These are phyloP conservation scores for Centaurea solstitialis DNA, from an alignment of 129 eudicot genomes.

Conservation along the genomic window DNA sequence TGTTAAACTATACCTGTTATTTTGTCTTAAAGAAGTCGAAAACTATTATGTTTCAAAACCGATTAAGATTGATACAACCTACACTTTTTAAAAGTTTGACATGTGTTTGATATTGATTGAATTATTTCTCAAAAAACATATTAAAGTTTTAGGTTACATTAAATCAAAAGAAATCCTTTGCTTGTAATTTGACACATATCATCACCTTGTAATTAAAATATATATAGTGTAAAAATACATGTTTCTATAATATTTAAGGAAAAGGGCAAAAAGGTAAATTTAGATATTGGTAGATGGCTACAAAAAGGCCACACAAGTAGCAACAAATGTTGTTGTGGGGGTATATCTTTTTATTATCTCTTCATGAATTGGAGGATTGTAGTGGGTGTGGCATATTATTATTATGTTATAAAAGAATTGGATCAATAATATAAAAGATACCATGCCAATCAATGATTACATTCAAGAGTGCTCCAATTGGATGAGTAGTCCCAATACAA, in stretches of 20 bases:
- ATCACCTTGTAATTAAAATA: not conserved
- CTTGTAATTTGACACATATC: not conserved
- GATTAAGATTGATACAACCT: not conserved
- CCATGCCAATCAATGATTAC: slow-evolving; percentile 31
- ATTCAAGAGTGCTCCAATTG: slow-evolving; percentile 20
- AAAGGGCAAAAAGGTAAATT: slow-evolving; percentile 5
- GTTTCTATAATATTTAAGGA: not conserved
- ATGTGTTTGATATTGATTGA: not conserved
- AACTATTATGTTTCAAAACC: not conserved
- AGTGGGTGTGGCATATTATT: slow-evolving; percentile 26
- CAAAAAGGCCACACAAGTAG: slow-evolving; percentile 18
- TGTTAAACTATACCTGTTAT: not conserved
- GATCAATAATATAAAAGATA: slow-evolving; percentile 1
- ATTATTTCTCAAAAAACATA: not conserved
- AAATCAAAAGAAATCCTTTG: not conserved
- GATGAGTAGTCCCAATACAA: not conserved
- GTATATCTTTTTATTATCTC: slow-evolving; percentile 14
- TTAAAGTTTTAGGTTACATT: not conserved
- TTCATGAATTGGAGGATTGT: slow-evolving; percentile 12
- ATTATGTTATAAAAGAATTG: slow-evolving; percentile 10
- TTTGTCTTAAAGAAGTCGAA: not conserved
- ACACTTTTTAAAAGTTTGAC: not conserved
- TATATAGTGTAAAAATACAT: not conserved
- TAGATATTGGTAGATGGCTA: not conserved
- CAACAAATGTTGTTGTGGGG: slow-evolving; percentile 23